phyloP scores from a whole-genome alignment of 2,329 filamentous ascomycete genomes.

The Aspergillus texensis region DNA sequence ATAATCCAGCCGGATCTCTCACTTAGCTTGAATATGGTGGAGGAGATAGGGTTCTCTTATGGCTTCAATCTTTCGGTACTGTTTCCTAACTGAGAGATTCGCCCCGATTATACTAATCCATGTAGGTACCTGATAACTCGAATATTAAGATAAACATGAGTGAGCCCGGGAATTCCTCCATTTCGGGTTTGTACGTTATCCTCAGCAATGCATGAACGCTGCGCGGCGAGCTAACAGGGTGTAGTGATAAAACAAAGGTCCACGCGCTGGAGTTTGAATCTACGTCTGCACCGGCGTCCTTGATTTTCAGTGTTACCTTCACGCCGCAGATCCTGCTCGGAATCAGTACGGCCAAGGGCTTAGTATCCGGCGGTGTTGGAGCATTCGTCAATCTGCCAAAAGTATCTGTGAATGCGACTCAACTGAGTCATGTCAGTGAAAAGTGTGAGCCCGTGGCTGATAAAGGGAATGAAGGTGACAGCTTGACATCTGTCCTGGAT shows the following conservation, averaged over 20 bases:
- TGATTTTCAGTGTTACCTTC: constrained; percentile 20
- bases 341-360: constrained; percentile 6
- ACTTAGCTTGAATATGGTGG: constrained; percentile 11
- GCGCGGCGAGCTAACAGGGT: neutral
- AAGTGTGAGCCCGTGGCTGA: constrained; percentile 19
- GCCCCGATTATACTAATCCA: neutral
- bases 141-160: constrained; percentile 19
- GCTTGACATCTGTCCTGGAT: neutral
- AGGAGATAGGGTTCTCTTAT: constrained; percentile 22
- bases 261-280: constrained; percentile 23
- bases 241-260: constrained; percentile 20
- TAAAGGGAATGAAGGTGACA: neutral
- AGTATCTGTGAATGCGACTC: constrained; percentile 23
- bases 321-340: constrained; percentile 24
- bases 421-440: constrained; percentile 20
- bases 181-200: constrained; percentile 38
- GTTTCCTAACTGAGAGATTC: neutral
- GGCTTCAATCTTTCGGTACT: constrained; percentile 24
- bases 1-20: constrained; percentile 19
- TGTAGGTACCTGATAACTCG: constrained; percentile 21
- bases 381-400: constrained; percentile 26
- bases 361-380: constrained; percentile 24
- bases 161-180: constrained; percentile 18
- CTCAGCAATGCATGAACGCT: neutral
- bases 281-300: constrained; percentile 4